Percentiles rank a stretch among this genome's conserved stretches.
Evolutionary conservation across 441 rosid genomes (phyloP).

Genomic region (Adansonia madagascariensis): DNA sequence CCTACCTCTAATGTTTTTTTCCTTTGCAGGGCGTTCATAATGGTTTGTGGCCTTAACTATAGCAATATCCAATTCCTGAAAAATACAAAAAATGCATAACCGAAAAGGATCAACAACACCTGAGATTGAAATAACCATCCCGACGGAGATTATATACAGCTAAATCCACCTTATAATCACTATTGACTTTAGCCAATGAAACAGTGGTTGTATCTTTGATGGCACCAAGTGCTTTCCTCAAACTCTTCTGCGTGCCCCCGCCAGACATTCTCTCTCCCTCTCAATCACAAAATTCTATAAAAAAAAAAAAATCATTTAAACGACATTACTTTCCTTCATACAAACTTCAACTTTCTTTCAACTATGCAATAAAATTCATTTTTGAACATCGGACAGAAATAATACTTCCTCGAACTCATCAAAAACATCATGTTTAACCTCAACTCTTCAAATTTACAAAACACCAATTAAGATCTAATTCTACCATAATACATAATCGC

Average conservation of each 20-base stretch:
- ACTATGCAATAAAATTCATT: conserved; percentile 3
- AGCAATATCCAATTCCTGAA: conserved; percentile 89
- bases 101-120: conserved; percentile 21
- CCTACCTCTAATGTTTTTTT: conserved; percentile 78
- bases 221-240: conserved; percentile 95
- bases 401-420: conserved; percentile 19
- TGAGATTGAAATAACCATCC: neutral
- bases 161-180: conserved; percentile 77
- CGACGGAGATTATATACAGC: neutral
- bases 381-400: neutral
- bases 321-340: conserved; percentile 17
- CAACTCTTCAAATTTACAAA: neutral
- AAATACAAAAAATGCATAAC: conserved; percentile 9
- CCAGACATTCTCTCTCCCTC: conserved; percentile 71
- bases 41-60: conserved; percentile 94
- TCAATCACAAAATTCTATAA: conserved; percentile 48
- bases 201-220: conserved; percentile 95
- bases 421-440: conserved; percentile 20
- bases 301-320: conserved; percentile 39
- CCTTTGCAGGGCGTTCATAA: conserved; percentile 86
- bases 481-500: neutral
- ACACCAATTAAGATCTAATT: conserved; percentile 31
- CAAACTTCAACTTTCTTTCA: conserved; percentile 4
- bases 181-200: conserved; percentile 94
- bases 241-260: conserved; percentile 84